Conservation (phyloP, 306 rosid genomes). For the Mimosa pudica region DNA sequence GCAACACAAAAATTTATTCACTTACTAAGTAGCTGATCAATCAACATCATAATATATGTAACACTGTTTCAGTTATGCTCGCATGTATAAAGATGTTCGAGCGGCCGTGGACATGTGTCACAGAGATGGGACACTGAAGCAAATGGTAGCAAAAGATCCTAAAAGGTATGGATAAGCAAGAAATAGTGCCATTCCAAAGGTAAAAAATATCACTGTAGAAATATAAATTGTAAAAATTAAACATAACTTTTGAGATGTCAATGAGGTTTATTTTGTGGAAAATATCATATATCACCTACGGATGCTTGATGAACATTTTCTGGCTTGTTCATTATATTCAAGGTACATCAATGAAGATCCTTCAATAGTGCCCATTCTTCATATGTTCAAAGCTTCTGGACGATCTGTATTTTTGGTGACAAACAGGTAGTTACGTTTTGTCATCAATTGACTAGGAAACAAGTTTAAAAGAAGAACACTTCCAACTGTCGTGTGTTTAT, state of each 20-base stretch:
- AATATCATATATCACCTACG: slow-evolving; percentile 26
- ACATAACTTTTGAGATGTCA: slow-evolving; percentile 3
- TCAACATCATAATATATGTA: slow-evolving; percentile 23
- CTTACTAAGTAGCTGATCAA: slow-evolving; percentile 22
- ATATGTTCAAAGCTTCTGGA: slow-evolving; percentile 89
- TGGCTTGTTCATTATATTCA: slow-evolving; percentile 26
- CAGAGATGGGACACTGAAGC: slow-evolving; percentile 97
- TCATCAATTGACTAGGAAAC: slow-evolving; percentile 10
- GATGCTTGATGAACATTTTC: slow-evolving; percentile 26
- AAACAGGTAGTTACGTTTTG: slow-evolving; percentile 65
- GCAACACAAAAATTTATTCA: slow-evolving; percentile 15
- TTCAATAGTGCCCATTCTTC: slow-evolving; percentile 87
- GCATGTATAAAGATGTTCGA: slow-evolving; percentile 94
- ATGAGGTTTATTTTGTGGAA: slow-evolving; percentile 7
- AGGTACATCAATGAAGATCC: slow-evolving; percentile 86
- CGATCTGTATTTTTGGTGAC: slow-evolving; percentile 96
- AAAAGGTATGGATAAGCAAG: slow-evolving; percentile 56
- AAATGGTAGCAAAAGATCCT: slow-evolving; percentile 93
- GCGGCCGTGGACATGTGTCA: slow-evolving; percentile 99
- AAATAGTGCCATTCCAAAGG: slow-evolving; percentile 22
- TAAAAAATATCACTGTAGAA: not conserved
- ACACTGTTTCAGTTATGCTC: slow-evolving; percentile 66
- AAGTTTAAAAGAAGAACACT: not conserved
- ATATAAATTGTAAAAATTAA: not conserved
- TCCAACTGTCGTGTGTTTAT: slow-evolving; percentile 15